Base-by-base conservation (phyloP, 805 yeast genomes). In the Ogataea dorogensis region DNA sequence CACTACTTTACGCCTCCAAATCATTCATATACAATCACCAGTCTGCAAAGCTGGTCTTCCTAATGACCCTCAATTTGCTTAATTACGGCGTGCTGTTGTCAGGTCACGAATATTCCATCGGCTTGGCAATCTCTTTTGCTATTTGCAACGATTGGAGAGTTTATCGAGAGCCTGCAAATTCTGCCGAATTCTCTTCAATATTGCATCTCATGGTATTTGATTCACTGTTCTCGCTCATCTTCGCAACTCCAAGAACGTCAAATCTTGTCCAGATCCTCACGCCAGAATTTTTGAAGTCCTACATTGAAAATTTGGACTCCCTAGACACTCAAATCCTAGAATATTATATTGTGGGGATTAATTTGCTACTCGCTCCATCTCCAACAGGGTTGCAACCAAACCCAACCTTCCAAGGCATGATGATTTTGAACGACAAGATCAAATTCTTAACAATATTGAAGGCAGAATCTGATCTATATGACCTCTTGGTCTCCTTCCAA, bases 131-230 rank as follows among this genome's bases (percentile, higher is more conserved):
- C 38, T 64, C 81, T 1, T 65, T 71, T 10, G 61, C 79, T 1
- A 65, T 78, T 10, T 73, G 79, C 50, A 75, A 75, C 52, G 86
- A 79, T 47, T 71, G 77, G 56, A 70, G 70, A 43, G 57, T 81
- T 7, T 65, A 67, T 52, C 51, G 71, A 51, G 54, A 51, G 4
- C 50, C 50, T 7, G 29, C 40, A 17, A 45, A 44, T 10, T 47
- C 49, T 17, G 33, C 46, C 6, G 44, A 48, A 20, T 56, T 54
- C 36, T 41, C 37, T 44, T 58, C 79, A 17, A 74, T 72, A 48
- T 63, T 71, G 24, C 63, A 71, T 25, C 46, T 79, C 24, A 59
- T 66, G 9, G 56, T 75, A 0, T 56, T 79, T 23, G 83, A 77
- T 51, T 63, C 71, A n/a, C 45, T 77, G 14, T 74, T 74, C 43